Base-by-base conservation (phyloP, 1,139 yeast species). In the Blastobotrys ciferrii region DNA sequence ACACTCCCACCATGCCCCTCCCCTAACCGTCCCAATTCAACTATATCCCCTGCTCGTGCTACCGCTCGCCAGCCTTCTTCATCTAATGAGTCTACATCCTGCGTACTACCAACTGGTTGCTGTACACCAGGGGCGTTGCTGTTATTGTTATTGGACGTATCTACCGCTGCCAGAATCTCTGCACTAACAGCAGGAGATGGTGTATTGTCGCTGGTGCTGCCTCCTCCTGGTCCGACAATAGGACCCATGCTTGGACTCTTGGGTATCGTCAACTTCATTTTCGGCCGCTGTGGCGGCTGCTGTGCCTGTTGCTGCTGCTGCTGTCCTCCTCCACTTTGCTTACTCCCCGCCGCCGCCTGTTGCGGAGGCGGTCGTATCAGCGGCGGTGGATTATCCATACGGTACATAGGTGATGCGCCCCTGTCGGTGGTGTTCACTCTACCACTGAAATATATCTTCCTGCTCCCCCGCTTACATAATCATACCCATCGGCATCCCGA, bases 1-100 rank as follows among this genome's bases (percentile, higher is more conserved):
- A 92, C 98, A 15, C 88, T 77, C 1, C 98, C 98, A 9, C 97
- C 96, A 40, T 87, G 85, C 13, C 98, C 98, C 70, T 92, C 98
- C 14, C 98, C 98, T 14, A 92, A 68, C 37, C 80, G 75, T 30
- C 82, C 81, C 37, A 89, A 58, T 47, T 83, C 85, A 4, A 76
- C 70, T 42, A 87, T 84, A 35, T 76, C 75, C 39, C 77, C 78
- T 31, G 73, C 69, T 51, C 79, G 74, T 25, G 87, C 85, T 2
- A 84, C 72, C 11, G 67, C 60, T 55, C 80, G 78, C 97, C 98
- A 91, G 51, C 84, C 91, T 19, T 80, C 82, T 41, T 87, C 91
- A 28, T 83, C 82, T 48, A 91, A 67, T 33, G 80, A 78, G 43
- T 79, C 79, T 33, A 82, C 74, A 52, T 75, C 43, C 18, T 19